phyloP scores from a whole-genome alignment of 1,284 basidiomycete species.

The Jaminaea rosea region DNA sequence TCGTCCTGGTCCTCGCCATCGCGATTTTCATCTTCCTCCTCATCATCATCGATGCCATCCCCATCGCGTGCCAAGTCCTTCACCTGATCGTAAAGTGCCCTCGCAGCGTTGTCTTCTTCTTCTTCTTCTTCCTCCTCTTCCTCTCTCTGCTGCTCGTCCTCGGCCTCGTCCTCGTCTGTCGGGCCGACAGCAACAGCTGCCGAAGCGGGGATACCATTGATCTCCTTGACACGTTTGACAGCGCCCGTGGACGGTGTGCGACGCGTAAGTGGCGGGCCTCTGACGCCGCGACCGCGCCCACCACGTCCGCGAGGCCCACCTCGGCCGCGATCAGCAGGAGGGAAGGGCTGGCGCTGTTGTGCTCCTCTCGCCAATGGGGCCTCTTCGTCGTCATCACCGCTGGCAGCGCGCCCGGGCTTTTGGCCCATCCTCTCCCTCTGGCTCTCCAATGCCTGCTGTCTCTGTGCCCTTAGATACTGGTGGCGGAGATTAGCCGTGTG shows the following conservation, averaged over 20 bases:
- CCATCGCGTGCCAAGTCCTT: too few relatives aligned
- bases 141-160: not conserved
- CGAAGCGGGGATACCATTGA: not conserved
- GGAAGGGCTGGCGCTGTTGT: not conserved
- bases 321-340: too few relatives aligned
- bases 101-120: not conserved
- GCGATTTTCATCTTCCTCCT: too few relatives aligned
- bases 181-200: too few relatives aligned
- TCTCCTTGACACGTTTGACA: not conserved
- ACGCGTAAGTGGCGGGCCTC: too few relatives aligned
- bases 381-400: not conserved
- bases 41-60: too few relatives aligned
- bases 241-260: too few relatives aligned
- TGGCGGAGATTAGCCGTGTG: not conserved
- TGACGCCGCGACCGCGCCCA: too few relatives aligned
- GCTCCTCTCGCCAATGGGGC: not conserved
- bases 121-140: not conserved
- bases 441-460: not conserved
- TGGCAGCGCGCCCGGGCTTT: not conserved
- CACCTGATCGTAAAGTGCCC: conserved; percentile 1
- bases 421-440: not conserved
- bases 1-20: not conserved
- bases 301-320: too few relatives aligned
- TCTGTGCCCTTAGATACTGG: not conserved
- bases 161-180: not conserved